Evolutionary conservation across 805 yeast species (phyloP), one percentile per base, ranked within the genome.

Genomic region (Sporopachydermia lactativora): DNA sequence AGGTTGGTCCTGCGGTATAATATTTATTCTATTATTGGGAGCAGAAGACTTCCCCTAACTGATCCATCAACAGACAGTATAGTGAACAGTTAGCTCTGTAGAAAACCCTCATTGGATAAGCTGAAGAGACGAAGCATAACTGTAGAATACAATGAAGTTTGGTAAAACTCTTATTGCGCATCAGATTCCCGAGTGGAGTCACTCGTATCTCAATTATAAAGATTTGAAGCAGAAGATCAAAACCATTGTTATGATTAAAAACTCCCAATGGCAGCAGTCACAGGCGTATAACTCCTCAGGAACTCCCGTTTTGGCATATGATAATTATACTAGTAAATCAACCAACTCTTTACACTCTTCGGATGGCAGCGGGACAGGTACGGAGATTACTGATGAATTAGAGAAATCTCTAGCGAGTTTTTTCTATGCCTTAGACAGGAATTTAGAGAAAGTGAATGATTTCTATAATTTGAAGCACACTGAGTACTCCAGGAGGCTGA

Each of bases 151-250:
- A 15, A 81, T 81, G 89, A 81, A 81, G 66, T 83, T 82, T 56
- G 94, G 89, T 18, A 83, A 82, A 58, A 80, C 84, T 52, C 66
- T 43, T 24, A 56, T 34, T 36, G 3, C 4, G 11, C 16, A 89
- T 60, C 95, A 86, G 65, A 85, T 88, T 43, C 96, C 96, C 3
- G 95, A 86, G 60, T 89, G 97, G 97, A 68, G 70, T 39, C 71
- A 73, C 43, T 71, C 70, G 51, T 89, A 89, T 53, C 72, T 89
- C 68, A 81, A 84, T 61, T 89, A 89, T 61, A 89, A 86, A 57
- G 74, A 70, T 39, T 66, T 89, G 49, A 89, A 89, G 63, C 77
- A 81, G 52, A 73, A 75, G 50, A 82, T 89, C 60, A 83, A 83
- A 56, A 69, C 66, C 35, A 71, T 83, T 17, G 71, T 67, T 19